Conservation (phyloP, 2,329 filamentous ascomycete genomes). For the Aspergillus sp. region DNA sequence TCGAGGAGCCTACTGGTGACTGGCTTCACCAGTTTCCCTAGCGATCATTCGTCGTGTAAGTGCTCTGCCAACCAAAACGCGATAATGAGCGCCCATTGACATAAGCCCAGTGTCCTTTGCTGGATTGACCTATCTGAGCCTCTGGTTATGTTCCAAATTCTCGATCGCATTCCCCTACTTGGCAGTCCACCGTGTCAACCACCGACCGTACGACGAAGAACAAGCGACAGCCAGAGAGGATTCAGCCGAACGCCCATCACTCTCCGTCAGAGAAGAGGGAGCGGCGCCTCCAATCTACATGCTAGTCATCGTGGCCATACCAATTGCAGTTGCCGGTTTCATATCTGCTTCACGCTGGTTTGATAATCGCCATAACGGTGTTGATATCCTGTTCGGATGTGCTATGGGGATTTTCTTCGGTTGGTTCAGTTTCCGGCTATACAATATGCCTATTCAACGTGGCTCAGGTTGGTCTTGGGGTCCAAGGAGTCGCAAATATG, state of each 20-base stretch:
- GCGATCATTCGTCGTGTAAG: constrained; percentile 62
- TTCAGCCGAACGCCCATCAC: constrained; percentile 18
- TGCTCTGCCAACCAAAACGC: constrained; percentile 3
- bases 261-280: constrained; percentile 58
- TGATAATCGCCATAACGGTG: constrained; percentile 83
- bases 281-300: constrained; percentile 79
- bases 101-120: constrained; percentile 55
- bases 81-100: constrained; percentile 1
- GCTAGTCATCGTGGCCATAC: constrained; percentile 60
- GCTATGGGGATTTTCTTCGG: constrained; percentile 64
- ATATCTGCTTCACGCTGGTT: constrained; percentile 80
- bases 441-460: constrained; percentile 69
- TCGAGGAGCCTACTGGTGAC: constrained; percentile 57
- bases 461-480: constrained; percentile 89
- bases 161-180: constrained; percentile 40
- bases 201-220: constrained; percentile 14
- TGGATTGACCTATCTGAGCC: constrained; percentile 73
- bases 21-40: constrained; percentile 78
- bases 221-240: constrained; percentile 5
- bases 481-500: constrained; percentile 60
- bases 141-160: constrained; percentile 65
- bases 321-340: constrained; percentile 68
- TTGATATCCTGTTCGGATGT: constrained; percentile 83
- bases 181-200: constrained; percentile 20
- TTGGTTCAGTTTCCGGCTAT: constrained; percentile 72